Conservation (phyloP, 164 flowering plant species). For the Vitis labrusca region DNA sequence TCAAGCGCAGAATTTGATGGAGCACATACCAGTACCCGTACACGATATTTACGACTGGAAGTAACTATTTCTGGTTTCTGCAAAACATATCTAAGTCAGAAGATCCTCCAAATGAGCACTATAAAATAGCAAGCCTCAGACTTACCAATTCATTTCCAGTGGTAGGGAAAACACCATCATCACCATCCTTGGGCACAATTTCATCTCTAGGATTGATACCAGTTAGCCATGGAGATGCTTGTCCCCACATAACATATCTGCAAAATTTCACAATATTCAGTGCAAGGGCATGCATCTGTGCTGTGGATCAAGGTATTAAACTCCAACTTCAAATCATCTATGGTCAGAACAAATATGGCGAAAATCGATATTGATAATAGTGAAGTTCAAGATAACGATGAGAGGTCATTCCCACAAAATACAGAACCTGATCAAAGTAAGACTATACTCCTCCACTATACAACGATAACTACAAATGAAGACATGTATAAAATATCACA, state of each 20-base stretch:
- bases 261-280: conserved; percentile 11
- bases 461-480: too few relatives aligned
- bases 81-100: conserved; percentile 13
- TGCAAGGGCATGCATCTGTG: background rate
- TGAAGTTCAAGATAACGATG: too few relatives aligned
- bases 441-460: too few relatives aligned
- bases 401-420: too few relatives aligned
- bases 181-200: conserved; percentile 81
- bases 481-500: too few relatives aligned
- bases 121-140: background rate
- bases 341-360: too few relatives aligned
- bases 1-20: conserved; percentile 99
- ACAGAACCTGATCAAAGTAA: too few relatives aligned
- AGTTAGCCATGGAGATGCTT: conserved; percentile 89
- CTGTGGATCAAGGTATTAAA: too few relatives aligned
- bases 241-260: conserved; percentile 73
- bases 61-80: conserved; percentile 94
- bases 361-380: too few relatives aligned
- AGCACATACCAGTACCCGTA: conserved; percentile 95
- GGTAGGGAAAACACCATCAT: conserved; percentile 88
- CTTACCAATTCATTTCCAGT: conserved; percentile 89
- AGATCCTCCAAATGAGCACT: background rate
- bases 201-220: conserved; percentile 75
- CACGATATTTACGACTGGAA: conserved; percentile 86
- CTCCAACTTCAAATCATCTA: too few relatives aligned